Evolutionary conservation across 2,329 filamentous ascomycete species (phyloP).

Genomic region (Penicillium vulpinum): DNA sequence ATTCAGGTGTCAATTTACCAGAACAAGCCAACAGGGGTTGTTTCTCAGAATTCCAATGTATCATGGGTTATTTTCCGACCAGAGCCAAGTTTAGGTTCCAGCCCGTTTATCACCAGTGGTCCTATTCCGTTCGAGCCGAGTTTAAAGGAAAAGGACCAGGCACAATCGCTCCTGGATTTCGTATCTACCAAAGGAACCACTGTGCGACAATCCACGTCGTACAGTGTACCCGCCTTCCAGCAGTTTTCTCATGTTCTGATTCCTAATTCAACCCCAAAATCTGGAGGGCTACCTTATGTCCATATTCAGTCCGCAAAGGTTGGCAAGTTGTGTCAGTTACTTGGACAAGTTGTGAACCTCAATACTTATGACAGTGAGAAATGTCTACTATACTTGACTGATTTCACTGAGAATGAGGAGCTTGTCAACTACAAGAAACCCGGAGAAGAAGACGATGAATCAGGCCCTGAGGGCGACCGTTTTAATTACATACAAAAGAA

Average conservation of each 20-base stretch:
- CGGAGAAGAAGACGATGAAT: conserved; percentile 35
- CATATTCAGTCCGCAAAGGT: conserved; percentile 64
- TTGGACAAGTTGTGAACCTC: conserved; percentile 68
- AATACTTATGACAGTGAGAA: conserved; percentile 48
- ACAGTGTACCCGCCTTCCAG: not conserved
- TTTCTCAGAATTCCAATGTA: conserved; percentile 27
- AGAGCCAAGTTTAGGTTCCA: conserved; percentile 22
- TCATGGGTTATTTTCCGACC: conserved; percentile 40
- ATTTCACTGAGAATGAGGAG: conserved; percentile 71
- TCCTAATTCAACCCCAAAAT: conserved; percentile 5
- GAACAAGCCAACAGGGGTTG: conserved; percentile 27
- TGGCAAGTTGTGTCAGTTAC: conserved; percentile 64
- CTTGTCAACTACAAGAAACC: conserved; percentile 58
- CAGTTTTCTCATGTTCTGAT: conserved; percentile 12
- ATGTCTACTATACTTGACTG: conserved; percentile 71
- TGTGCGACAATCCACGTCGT: not conserved
- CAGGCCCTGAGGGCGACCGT: conserved; percentile 53
- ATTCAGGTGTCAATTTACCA: conserved; percentile 24
- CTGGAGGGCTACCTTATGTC: conserved; percentile 46
- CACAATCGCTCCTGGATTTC: conserved; percentile 30
- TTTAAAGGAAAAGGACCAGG: conserved; percentile 32
- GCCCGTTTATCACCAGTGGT: conserved; percentile 27
- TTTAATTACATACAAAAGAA: conserved; percentile 54
- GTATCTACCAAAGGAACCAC: not conserved
- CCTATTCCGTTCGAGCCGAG: conserved; percentile 29